Conservation (phyloP, 352 stramenopile species). For the Phytophthora meadii region DNA sequence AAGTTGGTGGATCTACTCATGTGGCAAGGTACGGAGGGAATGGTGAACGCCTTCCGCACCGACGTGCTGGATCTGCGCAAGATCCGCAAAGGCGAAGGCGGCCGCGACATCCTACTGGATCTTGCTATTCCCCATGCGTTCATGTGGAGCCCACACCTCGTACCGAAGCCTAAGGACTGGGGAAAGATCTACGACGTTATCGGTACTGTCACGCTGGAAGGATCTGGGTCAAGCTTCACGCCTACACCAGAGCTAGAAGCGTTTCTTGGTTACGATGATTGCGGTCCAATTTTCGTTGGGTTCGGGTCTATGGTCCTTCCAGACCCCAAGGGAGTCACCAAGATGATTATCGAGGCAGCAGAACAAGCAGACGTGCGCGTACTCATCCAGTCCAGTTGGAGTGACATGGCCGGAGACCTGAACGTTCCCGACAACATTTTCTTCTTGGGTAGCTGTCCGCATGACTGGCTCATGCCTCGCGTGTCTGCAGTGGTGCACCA, state of each 20-base stretch:
- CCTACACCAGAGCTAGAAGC: conserved; percentile 52
- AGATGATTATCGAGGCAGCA: background rate
- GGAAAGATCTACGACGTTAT: background rate
- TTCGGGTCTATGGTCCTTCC: conserved; percentile 94
- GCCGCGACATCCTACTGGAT: conserved; percentile 61
- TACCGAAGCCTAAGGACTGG: background rate
- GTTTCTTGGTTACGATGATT: conserved; percentile 56
- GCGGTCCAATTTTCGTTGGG: conserved; percentile 90
- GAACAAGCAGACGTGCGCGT: background rate
- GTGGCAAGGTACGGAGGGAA: background rate
- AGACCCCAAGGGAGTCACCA: conserved; percentile 59
- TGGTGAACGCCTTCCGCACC: background rate
- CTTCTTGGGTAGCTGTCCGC: background rate
- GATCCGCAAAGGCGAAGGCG: conserved; percentile 61
- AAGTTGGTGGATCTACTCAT: background rate
- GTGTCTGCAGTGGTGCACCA: background rate
- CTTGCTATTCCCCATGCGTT: conserved; percentile 45
- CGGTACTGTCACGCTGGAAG: conserved; percentile 40
- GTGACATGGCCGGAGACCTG: background rate
- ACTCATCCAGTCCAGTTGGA: background rate
- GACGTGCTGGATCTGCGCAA: conserved; percentile 36
- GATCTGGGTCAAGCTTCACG: conserved; percentile 39
- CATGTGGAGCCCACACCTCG: background rate
- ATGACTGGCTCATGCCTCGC: background rate
- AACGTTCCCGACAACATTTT: background rate